Conservation (phyloP, 1,284 basidiomycete species). For the Gomphus bonarii region DNA sequence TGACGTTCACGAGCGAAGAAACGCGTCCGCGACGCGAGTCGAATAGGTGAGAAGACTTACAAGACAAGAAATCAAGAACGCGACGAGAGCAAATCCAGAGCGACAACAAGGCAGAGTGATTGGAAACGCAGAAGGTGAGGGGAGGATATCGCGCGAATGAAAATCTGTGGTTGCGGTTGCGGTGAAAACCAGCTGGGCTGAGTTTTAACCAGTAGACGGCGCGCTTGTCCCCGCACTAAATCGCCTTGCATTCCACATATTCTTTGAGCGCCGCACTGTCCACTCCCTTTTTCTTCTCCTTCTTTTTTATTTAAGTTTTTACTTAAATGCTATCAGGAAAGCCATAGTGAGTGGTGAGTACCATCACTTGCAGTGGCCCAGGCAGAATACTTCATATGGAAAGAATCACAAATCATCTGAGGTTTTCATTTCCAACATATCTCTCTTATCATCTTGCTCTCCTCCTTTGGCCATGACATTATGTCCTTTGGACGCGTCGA, state of each 20-base stretch:
- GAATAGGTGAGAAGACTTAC: background rate
- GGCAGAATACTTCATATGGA: background rate
- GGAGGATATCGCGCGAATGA: constrained; percentile 9
- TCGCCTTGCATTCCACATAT: background rate
- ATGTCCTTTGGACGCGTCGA: constrained; percentile 16
- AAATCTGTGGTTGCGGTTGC: constrained; percentile 6
- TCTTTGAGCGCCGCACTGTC: background rate
- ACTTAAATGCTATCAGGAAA: background rate
- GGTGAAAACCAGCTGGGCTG: constrained; percentile 4
- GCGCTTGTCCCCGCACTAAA: background rate
- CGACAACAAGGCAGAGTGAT: constrained; percentile 8
- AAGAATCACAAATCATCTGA: background rate
- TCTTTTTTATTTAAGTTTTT: background rate
- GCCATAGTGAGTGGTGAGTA: background rate
- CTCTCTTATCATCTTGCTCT: background rate
- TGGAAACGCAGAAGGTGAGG: constrained; percentile 4
- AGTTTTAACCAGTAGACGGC: constrained; percentile 5
- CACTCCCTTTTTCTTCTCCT: no score
- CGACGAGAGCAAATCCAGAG: constrained; percentile 3
- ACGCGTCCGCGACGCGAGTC: background rate
- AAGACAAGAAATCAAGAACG: background rate
- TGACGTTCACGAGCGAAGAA: background rate
- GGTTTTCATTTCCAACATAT: background rate
- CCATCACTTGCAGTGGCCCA: background rate
- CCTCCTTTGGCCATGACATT: background rate